Conservation (phyloP, 257 asterid genomes). For the Anisodus acutangulus region DNA sequence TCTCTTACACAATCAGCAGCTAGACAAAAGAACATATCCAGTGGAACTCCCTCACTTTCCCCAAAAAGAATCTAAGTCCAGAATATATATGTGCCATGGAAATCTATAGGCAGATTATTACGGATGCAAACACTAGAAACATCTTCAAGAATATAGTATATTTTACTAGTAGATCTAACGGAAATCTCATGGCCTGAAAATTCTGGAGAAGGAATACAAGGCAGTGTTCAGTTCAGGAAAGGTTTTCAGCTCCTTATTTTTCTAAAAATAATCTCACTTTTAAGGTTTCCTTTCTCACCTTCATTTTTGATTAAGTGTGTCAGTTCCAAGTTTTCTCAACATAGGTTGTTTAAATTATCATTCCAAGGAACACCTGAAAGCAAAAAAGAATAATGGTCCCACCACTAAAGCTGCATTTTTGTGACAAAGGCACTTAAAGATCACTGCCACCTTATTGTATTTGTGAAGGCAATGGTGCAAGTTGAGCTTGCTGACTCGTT, state of each 20-base stretch:
- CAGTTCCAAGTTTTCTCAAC: neutral
- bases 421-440: conserved; percentile 9
- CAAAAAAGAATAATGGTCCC: neutral
- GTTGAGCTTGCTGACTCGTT: conserved; percentile 6
- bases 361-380: neutral
- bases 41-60: neutral
- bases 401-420: neutral
- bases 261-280: neutral
- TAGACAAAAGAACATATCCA: neutral
- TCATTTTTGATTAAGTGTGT: conserved; percentile 3
- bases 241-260: conserved; percentile 15
- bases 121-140: conserved; percentile 14
- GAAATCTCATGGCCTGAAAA: neutral
- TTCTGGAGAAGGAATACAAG: conserved; percentile 16
- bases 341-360: neutral
- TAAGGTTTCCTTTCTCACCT: neutral
- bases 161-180: neutral
- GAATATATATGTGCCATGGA: neutral
- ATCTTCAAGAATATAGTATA: neutral
- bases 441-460: neutral
- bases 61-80: neutral
- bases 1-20: conserved; percentile 22
- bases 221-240: conserved; percentile 20
- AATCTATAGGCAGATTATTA: neutral
- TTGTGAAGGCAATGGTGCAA: conserved; percentile 18